phyloP scores from a whole-genome alignment of 495 filamentous ascomycete species.

The Aspergillus campestris region DNA sequence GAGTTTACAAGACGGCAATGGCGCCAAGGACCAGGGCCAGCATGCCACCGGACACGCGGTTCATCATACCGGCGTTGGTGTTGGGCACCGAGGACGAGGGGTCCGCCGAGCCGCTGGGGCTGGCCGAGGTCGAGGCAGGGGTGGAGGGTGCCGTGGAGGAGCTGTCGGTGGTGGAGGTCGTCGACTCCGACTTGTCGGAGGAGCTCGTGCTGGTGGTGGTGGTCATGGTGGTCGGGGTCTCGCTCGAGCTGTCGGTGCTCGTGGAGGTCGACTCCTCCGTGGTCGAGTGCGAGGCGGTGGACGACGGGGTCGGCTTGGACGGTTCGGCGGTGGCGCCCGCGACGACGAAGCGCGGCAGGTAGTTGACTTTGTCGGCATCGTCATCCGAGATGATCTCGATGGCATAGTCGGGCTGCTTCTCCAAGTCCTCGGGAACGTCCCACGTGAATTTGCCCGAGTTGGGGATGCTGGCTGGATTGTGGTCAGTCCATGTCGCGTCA shows the following conservation, averaged over 20 bases:
- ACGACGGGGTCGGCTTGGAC: constrained; percentile 5
- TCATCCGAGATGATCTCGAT: constrained; percentile 48
- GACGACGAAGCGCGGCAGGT: constrained; percentile 50
- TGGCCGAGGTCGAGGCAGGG: constrained; percentile 10
- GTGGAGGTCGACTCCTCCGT: constrained; percentile 25
- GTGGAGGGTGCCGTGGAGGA: constrained; percentile 8
- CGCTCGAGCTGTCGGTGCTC: constrained; percentile 49
- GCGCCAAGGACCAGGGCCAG: constrained; percentile 29
- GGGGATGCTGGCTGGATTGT: constrained; percentile 35
- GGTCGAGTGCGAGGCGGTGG: constrained; percentile 22
- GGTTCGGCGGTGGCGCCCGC: constrained; percentile 34
- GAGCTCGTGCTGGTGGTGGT: constrained; percentile 29
- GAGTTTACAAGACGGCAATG: constrained; percentile 24
- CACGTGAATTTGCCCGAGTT: constrained; percentile 54
- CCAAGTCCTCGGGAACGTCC: constrained; percentile 36
- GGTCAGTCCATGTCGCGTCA: constrained; percentile 7
- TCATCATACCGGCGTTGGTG: constrained; percentile 23
- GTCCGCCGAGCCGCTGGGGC: constrained; percentile 4
- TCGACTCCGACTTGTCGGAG: constrained; percentile 10
- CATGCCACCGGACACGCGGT: constrained; percentile 32
- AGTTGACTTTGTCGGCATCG: constrained; percentile 43
- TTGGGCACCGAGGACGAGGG: constrained; percentile 14
- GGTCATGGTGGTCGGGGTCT: constrained; percentile 41
- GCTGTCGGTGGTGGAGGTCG: constrained; percentile 12
- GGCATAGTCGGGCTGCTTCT: constrained; percentile 44